Evolutionary conservation across 441 rosid genomes (phyloP), one percentile per base, ranked within the genome.

Genomic region (Raphanus hybrid): DNA sequence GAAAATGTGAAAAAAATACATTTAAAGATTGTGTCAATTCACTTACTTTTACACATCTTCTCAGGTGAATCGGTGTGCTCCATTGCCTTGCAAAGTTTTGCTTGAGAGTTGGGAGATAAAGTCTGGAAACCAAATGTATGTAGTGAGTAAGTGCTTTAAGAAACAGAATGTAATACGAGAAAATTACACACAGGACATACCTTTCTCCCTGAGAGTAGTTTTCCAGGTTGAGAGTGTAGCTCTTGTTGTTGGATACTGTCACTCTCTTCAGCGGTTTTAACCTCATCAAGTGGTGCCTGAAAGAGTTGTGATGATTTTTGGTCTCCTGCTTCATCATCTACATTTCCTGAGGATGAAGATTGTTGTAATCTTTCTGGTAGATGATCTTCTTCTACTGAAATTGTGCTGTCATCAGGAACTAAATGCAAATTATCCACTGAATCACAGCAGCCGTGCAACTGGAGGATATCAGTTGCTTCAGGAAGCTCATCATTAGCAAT

Each of bases 61-160:
- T 87, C 87, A 16, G 79, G 83, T 43, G 85, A 70, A 70, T 81
- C 85, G 1, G 74, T 52, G 26, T 83, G 81, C 64, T 87, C 87
- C 93, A 91, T 81, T 74, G 92, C 90, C 78, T 87, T 83, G 65
- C 90, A 68, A 64, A 95, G 88, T 80, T 81, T 84, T 67, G 87
- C 87, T 85, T 85, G 99, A 57, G 93, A 87, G 64, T 80, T 78
- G 32, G 98, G 97, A 78, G 99, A 95, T 75, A 95, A 89, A 72
- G 74, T 85, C 99, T 93, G 96, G 75, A 83, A 84, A 68, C 15
- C 43, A 61, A 78, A 76, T 26, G 29, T 29, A 78, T 8, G 37
- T 27, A 29, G 67, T 84, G 60, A 82, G 73, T 65, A 79, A 70
- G 52, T 73, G 50, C 55, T 55, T 57, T 65, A 70, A 9, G 27